Percentiles rank a stretch among this genome's conserved stretches.
These are phyloP conservation scores for Xylaria digitata DNA, from an alignment of 2,329 filamentous ascomycete genomes.

Conservation along the genomic window DNA sequence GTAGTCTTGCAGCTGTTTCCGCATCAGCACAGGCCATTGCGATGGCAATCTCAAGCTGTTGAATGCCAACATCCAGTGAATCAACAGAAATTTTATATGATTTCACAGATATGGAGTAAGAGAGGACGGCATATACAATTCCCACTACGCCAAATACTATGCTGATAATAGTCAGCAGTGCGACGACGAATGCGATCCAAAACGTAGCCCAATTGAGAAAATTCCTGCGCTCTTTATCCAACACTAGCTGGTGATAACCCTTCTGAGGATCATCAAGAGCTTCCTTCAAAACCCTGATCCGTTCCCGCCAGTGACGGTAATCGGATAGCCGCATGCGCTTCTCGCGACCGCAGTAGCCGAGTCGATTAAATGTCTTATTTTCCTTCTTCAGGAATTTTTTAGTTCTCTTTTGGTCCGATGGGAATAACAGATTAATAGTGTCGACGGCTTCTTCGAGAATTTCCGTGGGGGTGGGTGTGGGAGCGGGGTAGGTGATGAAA, in stretches of 20 bases:
- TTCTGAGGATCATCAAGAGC: not conserved
- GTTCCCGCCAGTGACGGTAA: slow-evolving; percentile 8
- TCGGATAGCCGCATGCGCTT: slow-evolving; percentile 7
- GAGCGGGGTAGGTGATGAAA: not conserved
- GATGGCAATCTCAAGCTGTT: slow-evolving; percentile 23
- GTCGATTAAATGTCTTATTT: not conserved
- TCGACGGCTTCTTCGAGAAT: slow-evolving; percentile 23
- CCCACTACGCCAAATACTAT: slow-evolving; percentile 25
- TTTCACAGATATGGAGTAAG: slow-evolving; percentile 5
- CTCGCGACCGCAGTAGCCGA: slow-evolving; percentile 12
- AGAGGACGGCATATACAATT: slow-evolving; percentile 12
- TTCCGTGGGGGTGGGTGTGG: not conserved
- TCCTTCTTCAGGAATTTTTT: not conserved
- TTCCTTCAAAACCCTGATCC: not conserved
- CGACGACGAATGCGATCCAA: slow-evolving; percentile 22
- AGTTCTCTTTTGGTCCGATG: slow-evolving; percentile 6
- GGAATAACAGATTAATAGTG: slow-evolving; percentile 18
- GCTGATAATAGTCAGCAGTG: slow-evolving; percentile 24
- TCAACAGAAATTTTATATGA: slow-evolving; percentile 12
- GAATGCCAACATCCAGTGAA: slow-evolving; percentile 1
- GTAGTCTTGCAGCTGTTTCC: slow-evolving; percentile 15
- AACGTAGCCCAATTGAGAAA: slow-evolving; percentile 20
- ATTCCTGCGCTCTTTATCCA: slow-evolving; percentile 20
- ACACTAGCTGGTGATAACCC: slow-evolving; percentile 6
- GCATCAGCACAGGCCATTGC: slow-evolving; percentile 25